Base-by-base conservation (phyloP, 1,139 yeast species). In the Meyerozyma guilliermondii region DNA sequence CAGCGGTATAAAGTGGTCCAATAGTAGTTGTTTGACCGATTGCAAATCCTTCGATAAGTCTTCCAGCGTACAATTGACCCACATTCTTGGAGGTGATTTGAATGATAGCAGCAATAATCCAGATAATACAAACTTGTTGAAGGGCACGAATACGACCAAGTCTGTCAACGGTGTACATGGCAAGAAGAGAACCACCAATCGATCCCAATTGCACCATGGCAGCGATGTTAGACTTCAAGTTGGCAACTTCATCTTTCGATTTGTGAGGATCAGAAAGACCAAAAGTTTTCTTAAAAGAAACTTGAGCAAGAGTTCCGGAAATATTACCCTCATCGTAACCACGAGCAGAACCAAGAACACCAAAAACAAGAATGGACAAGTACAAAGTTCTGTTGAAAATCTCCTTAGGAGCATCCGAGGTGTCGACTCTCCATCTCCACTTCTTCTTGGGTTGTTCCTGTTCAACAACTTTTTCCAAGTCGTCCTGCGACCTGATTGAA, bases 121-220 rank as follows among this genome's bases (percentile, higher is more conserved):
- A 77, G 38, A 66, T 48, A 1, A 60, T 46, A 53, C 74, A 66
- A 24, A 71, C 68, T 7, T 60, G 55, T 52, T 78, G 81, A 46
- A 79, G 59, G 6, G 82, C 66, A 48, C 79, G 62, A 40, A 78
- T 66, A 49, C 86, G 66, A 5, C 87, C 87, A 30, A 80, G 58
- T 38, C 61, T 65, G 54, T 81, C 86, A 34, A 73, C 78, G 3
- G 76, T 55, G 46, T 62, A 68, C 54, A 71, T 65, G 3, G 83
- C 80, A 29, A 78, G 45, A 10, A 79, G 43, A 17, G 80, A 66
- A 20, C 86, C 86, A 34, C 75, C 82, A 45, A 80, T 72, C 23
- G 80, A 72, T 3, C 85, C 85, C 38, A 80, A 58, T 52, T 78
- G 82, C 4, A 80, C 85, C 83, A 80, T 80, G 7, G 83, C 66